Percentiles rank a stretch among this genome's conserved stretches.
These are phyloP conservation scores for Scenedesmus sp. DNA, from an alignment of 163 green algal species.

Conservation along the genomic window DNA sequence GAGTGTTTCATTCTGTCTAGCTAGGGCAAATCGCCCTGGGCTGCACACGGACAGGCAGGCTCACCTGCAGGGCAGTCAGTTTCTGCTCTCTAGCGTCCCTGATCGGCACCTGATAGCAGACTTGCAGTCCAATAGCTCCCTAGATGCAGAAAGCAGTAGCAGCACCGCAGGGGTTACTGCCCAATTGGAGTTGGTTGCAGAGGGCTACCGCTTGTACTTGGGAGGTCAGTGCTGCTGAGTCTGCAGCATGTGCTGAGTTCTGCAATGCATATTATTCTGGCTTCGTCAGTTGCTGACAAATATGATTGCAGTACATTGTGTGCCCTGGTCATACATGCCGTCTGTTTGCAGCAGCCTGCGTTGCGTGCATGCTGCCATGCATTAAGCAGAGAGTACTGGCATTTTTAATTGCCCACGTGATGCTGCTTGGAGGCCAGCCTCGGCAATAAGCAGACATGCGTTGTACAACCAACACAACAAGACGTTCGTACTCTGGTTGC, in stretches of 20 bases:
- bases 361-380: neutral
- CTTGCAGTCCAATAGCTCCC: neutral
- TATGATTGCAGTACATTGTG: neutral
- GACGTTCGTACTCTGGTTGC: too few relatives aligned
- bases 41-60: constrained; percentile 20
- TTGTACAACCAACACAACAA: too few relatives aligned
- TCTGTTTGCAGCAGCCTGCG: neutral
- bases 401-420: too few relatives aligned
- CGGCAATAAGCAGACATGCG: too few relatives aligned
- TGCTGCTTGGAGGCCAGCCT: neutral
- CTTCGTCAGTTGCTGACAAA: neutral
- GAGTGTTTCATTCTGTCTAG: constrained; percentile 31
- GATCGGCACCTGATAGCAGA: constrained; percentile 10
- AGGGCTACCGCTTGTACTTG: constrained; percentile 17
- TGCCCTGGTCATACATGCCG: neutral
- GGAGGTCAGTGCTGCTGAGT: constrained; percentile 33
- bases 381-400: neutral
- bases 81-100: neutral
- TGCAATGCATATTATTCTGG: neutral
- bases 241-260: neutral
- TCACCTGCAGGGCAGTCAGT: neutral
- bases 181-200: constrained; percentile 22
- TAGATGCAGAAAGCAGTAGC: neutral
- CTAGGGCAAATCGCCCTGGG: constrained; percentile 6
- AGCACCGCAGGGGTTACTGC: neutral